Evolutionary conservation across 2,329 filamentous ascomycete species (phyloP).

Genomic region (Zelopaecilomyces penicillatus): DNA sequence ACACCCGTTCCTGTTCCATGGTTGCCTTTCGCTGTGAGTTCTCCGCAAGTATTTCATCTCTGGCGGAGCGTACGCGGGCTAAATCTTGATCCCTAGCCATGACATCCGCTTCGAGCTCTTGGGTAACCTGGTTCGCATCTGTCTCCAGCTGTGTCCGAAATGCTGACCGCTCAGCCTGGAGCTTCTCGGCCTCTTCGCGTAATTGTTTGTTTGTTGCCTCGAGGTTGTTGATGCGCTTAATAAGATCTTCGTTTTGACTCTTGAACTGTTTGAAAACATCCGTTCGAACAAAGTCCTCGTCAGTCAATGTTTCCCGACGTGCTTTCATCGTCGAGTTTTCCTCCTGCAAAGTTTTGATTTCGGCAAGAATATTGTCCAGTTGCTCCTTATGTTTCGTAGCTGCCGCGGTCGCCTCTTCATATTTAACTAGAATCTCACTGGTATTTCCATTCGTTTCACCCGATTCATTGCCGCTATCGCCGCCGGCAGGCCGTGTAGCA

Average conservation of each 20-base stretch:
- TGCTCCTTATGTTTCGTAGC: slow-evolving; percentile 83
- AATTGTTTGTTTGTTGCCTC: slow-evolving; percentile 82
- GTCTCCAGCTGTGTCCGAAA: slow-evolving; percentile 75
- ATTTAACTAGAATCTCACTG: slow-evolving; percentile 64
- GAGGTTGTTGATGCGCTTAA: slow-evolving; percentile 83
- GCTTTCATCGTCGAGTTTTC: slow-evolving; percentile 68
- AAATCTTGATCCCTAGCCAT: slow-evolving; percentile 76
- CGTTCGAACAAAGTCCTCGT: slow-evolving; percentile 89
- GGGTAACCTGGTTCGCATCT: slow-evolving; percentile 63
- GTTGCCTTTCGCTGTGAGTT: slow-evolving; percentile 68
- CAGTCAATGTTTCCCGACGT: slow-evolving; percentile 63
- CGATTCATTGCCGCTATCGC: slow-evolving; percentile 32
- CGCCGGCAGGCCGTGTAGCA: slow-evolving; percentile 40
- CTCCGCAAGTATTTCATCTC: slow-evolving; percentile 82
- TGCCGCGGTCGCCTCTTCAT: slow-evolving; percentile 68
- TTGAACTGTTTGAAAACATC: slow-evolving; percentile 91
- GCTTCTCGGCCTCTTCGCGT: slow-evolving; percentile 74
- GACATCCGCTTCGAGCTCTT: slow-evolving; percentile 75
- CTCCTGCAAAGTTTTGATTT: slow-evolving; percentile 66
- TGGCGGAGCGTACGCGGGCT: slow-evolving; percentile 70
- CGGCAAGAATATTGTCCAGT: slow-evolving; percentile 66
- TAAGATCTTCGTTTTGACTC: slow-evolving; percentile 82
- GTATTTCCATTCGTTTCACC: slow-evolving; percentile 47
- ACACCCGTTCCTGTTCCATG: slow-evolving; percentile 65
- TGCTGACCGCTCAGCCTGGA: slow-evolving; percentile 74